Percentiles rank a stretch among this genome's conserved stretches.
phyloP scores from a whole-genome alignment of 202 grass and related monocot species.

The Schoenoplectus triqueter region DNA sequence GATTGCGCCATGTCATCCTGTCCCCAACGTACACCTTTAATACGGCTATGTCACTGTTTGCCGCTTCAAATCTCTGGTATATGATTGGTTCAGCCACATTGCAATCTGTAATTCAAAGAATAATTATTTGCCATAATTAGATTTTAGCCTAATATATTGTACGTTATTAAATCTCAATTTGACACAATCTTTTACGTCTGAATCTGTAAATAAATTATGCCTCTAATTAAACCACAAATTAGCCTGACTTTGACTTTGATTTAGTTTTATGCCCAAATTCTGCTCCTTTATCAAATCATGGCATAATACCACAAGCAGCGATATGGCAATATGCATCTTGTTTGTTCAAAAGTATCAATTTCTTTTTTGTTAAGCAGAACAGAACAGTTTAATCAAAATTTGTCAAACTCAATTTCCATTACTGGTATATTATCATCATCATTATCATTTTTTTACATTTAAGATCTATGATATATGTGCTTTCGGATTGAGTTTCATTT shows the following conservation, averaged over 20 bases:
- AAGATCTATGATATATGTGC: too few species aligned
- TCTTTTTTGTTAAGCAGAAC: neutral
- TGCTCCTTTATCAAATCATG: too few species aligned
- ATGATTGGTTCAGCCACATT: constrained; percentile 95
- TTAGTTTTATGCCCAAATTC: neutral
- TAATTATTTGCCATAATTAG: neutral
- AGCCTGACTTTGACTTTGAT: neutral
- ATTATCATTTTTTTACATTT: too few species aligned
- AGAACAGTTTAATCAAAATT: neutral
- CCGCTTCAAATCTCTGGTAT: constrained; percentile 58
- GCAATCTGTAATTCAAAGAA: constrained; percentile 62
- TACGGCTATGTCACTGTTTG: constrained; percentile 58
- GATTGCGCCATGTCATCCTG: constrained; percentile 75
- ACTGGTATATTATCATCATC: constrained; percentile 5
- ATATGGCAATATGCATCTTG: too few species aligned
- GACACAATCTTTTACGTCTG: neutral
- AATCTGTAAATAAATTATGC: neutral
- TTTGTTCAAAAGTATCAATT: neutral
- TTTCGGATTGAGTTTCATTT: too few species aligned
- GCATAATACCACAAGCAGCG: too few species aligned
- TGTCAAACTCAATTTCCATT: neutral
- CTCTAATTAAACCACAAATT: neutral
- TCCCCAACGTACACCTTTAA: constrained; percentile 87
- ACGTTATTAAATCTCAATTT: neutral
- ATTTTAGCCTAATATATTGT: neutral